phyloP scores from a whole-genome alignment of 306 rosid species.

The Cucurbita maxima region DNA sequence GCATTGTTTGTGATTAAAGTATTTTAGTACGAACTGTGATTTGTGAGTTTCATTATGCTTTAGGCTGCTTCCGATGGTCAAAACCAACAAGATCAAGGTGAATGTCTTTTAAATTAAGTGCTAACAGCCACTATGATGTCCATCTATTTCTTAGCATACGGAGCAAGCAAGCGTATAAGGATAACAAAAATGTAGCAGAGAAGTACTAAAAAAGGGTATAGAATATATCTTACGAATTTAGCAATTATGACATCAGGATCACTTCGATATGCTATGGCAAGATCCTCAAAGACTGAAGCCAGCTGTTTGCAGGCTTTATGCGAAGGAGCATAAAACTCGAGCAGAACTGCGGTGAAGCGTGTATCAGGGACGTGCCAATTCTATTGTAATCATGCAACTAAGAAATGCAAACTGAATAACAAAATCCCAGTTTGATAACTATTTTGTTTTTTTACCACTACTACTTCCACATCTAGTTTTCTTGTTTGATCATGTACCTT shows the following conservation, averaged over 20 bases:
- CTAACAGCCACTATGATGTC: not conserved
- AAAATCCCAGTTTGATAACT: no score
- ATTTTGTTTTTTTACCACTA: no score
- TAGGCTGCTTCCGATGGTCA: no score
- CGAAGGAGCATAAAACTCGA: constrained; percentile 89
- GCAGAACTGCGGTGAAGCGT: constrained; percentile 41
- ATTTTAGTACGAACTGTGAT: no score
- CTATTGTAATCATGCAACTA: not conserved
- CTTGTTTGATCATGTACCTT: no score
- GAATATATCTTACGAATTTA: constrained; percentile 46
- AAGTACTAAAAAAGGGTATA: not conserved
- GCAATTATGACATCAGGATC: constrained; percentile 62
- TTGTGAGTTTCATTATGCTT: no score
- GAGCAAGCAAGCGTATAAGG: not conserved
- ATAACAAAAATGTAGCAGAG: not conserved
- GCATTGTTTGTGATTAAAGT: no score
- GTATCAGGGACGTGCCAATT: not conserved
- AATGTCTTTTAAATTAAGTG: no score
- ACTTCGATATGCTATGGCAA: constrained; percentile 57
- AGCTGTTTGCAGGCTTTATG: constrained; percentile 75
- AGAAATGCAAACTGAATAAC: not conserved
- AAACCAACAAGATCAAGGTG: no score
- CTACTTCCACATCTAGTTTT: no score
- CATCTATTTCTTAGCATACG: not conserved
- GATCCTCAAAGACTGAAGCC: constrained; percentile 87